Conservation (phyloP, 495 filamentous ascomycete genomes). For the Hypomontagnella monticulosa region DNA sequence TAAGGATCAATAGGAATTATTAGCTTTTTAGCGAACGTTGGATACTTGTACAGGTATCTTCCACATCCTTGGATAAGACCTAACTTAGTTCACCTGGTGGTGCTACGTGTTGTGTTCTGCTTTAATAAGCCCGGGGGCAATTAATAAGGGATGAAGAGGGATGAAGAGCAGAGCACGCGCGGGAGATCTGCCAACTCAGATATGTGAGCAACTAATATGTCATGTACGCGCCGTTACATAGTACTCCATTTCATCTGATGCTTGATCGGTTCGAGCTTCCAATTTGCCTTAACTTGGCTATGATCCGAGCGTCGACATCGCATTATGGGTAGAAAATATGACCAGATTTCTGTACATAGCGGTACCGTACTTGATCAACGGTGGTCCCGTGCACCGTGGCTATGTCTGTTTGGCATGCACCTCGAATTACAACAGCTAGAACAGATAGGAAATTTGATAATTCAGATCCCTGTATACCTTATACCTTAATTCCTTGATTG, state of each 20-base stretch:
- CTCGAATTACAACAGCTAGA: slow-evolving; percentile 18
- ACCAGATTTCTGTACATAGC: not conserved
- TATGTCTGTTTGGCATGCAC: slow-evolving; percentile 44
- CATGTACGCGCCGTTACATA: slow-evolving; percentile 13
- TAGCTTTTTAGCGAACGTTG: too few relatives aligned
- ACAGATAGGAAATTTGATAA: slow-evolving; percentile 30
- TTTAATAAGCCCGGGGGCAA: slow-evolving; percentile 10
- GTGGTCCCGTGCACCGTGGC: slow-evolving; percentile 38
- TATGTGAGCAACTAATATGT: slow-evolving; percentile 4
- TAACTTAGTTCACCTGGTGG: not conserved
- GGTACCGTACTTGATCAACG: slow-evolving; percentile 31
- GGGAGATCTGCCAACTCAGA: slow-evolving; percentile 35
- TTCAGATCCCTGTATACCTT: slow-evolving; percentile 33
- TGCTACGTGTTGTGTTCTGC: slow-evolving; percentile 34
- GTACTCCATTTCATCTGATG: slow-evolving; percentile 12
- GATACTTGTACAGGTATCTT: too few relatives aligned
- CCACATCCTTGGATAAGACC: too few relatives aligned
- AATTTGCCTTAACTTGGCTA: slow-evolving; percentile 6
- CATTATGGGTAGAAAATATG: not conserved
- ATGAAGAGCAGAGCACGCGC: slow-evolving; percentile 26
- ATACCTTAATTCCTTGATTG: slow-evolving; percentile 23
- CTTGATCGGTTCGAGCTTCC: slow-evolving; percentile 35
- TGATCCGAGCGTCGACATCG: slow-evolving; percentile 7
- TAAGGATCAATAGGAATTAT: too few relatives aligned
- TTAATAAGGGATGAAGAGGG: slow-evolving; percentile 36